A percentile compares a stretch with the other conserved stretches of the same genome.
Conservation (phyloP, 805 yeast genomes). For the Metschnikowia aberdeeniae region DNA sequence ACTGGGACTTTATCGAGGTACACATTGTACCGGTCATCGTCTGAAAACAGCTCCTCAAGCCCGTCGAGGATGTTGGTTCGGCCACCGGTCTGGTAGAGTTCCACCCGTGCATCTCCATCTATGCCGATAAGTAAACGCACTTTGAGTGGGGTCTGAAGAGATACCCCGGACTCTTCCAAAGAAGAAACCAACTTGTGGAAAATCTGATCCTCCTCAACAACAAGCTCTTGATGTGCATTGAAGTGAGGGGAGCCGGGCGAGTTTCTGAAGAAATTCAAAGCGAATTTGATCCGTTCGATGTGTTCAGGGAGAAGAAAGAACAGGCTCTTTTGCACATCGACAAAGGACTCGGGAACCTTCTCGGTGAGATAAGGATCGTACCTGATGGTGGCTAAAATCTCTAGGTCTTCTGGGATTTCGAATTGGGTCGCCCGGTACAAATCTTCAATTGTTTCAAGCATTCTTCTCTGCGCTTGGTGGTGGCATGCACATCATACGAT, state of each 20-base stretch:
- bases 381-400: conserved; percentile 66
- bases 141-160: conserved; percentile 27
- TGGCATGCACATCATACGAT: neutral
- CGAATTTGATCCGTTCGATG: conserved; percentile 50
- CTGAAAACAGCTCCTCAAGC: conserved; percentile 15
- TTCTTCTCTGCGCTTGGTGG: neutral
- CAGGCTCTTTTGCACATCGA: conserved; percentile 23
- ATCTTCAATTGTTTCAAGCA: conserved; percentile 3
- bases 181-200: conserved; percentile 29
- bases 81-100: conserved; percentile 26
- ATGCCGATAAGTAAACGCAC: conserved; percentile 29
- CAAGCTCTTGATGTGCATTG: neutral
- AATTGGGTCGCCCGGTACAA: conserved; percentile 7
- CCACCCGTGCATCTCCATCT: conserved; percentile 29
- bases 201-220: conserved; percentile 35
- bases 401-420: conserved; percentile 25
- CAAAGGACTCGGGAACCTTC: conserved; percentile 24
- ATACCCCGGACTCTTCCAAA: conserved; percentile 20
- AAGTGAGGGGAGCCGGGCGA: neutral
- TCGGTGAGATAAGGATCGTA: conserved; percentile 59
- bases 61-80: conserved; percentile 31
- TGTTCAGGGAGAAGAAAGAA: conserved; percentile 69
- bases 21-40: conserved; percentile 47
- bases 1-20: conserved; percentile 54
- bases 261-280: conserved; percentile 48